Conservation (phyloP, 2,329 filamentous ascomycete species). For the Penicillium crustosum region DNA sequence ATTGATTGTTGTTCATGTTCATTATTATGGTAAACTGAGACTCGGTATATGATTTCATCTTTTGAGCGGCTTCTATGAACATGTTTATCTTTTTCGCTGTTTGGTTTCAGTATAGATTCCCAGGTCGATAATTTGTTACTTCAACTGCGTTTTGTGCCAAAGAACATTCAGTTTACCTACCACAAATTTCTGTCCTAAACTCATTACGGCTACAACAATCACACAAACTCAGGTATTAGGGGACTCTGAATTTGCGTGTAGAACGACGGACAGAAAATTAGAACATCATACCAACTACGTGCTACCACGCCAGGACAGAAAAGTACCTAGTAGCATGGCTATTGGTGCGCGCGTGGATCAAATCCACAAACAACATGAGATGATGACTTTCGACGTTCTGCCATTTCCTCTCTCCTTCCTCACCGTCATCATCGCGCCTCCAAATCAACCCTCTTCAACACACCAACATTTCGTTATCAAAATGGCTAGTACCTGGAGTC, state of each 20-base stretch:
- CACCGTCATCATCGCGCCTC: too few relatives aligned
- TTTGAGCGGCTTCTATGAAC: neutral
- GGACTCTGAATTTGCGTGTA: too few relatives aligned
- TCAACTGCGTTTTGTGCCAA: neutral
- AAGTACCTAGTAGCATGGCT: too few relatives aligned
- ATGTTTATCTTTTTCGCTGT: neutral
- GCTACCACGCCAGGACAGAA: too few relatives aligned
- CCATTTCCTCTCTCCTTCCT: neutral
- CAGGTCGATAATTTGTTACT: neutral
- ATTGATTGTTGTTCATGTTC: neutral
- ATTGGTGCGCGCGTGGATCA: neutral
- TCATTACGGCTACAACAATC: neutral
- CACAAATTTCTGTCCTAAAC: neutral
- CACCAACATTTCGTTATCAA: neutral
- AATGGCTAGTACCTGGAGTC: neutral
- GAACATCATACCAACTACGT: neutral
- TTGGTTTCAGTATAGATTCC: slow-evolving; percentile 6
- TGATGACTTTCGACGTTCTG: neutral
- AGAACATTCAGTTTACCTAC: neutral
- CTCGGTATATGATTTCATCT: neutral
- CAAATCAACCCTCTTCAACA: neutral
- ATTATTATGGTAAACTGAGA: neutral
- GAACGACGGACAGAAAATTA: too few relatives aligned
- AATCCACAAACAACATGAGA: neutral
- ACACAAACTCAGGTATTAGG: neutral